phyloP scores from a whole-genome alignment of 2,329 filamentous ascomycete species.

The Diaporthe nobilis region DNA sequence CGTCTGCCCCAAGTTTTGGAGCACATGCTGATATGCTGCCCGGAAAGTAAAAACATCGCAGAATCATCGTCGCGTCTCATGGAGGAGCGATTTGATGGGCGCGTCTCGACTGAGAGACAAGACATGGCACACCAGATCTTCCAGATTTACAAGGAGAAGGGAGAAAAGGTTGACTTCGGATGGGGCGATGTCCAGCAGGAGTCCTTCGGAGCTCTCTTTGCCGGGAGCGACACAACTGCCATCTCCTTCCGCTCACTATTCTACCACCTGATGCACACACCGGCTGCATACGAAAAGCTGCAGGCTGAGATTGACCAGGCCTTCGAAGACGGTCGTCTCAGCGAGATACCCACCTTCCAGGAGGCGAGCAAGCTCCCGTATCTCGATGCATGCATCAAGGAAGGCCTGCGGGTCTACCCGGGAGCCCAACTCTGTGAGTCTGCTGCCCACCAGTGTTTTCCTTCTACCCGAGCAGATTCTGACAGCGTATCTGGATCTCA shows the following conservation, averaged over 20 bases:
- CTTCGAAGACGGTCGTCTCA: slow-evolving; percentile 20
- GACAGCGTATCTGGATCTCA: slow-evolving; percentile 45
- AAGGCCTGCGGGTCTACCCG: slow-evolving; percentile 45
- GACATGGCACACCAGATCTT: slow-evolving; percentile 18
- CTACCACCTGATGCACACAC: slow-evolving; percentile 46
- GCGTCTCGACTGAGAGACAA: slow-evolving; percentile 2
- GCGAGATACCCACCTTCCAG: slow-evolving; percentile 41
- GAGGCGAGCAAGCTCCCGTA: slow-evolving; percentile 51
- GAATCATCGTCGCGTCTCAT: neutral
- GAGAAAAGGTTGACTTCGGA: neutral
- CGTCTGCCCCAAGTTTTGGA: neutral
- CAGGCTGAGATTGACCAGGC: slow-evolving; percentile 46
- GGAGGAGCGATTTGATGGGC: slow-evolving; percentile 1
- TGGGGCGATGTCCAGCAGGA: slow-evolving; percentile 8
- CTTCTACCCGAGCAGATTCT: neutral
- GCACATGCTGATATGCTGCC: neutral
- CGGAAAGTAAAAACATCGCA: neutral
- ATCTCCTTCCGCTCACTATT: slow-evolving; percentile 46
- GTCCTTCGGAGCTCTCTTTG: slow-evolving; percentile 40
- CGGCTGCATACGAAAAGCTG: slow-evolving; percentile 40
- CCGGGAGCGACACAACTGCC: slow-evolving; percentile 58
- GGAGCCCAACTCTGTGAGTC: slow-evolving; percentile 18
- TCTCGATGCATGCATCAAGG: slow-evolving; percentile 53
- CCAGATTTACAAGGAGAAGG: slow-evolving; percentile 13
- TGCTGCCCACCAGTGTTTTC: neutral